Percentiles rank a stretch among this genome's conserved stretches.
Conservation (phyloP, 805 yeast species). For the Tetrapisispora nanseiensis region DNA sequence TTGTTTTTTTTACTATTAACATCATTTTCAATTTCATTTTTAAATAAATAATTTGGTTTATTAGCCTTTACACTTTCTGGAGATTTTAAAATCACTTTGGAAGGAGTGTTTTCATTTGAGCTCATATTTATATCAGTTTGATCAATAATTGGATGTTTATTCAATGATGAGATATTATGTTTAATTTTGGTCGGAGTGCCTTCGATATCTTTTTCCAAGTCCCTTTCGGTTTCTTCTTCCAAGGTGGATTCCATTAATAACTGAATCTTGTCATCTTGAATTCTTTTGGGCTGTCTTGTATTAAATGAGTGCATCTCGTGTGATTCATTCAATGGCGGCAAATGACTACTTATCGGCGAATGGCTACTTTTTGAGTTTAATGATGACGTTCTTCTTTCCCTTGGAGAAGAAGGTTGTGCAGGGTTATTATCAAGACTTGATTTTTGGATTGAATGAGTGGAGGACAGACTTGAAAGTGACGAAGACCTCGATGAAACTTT, state of each 20-base stretch:
- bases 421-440: neutral
- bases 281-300: neutral
- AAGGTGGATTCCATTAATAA: constrained; percentile 18
- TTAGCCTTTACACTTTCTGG: neutral
- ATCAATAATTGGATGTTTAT: neutral
- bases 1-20: neutral
- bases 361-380: constrained; percentile 3
- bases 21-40: constrained; percentile 1
- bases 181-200: neutral
- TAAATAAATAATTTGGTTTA: neutral
- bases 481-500: neutral
- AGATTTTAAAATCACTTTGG: neutral
- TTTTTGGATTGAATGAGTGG: neutral
- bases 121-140: neutral
- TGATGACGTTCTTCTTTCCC: constrained; percentile 8
- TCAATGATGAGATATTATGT: too few species aligned
- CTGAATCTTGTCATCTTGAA: neutral
- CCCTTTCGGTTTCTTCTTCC: constrained; percentile 21
- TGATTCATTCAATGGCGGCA: neutral
- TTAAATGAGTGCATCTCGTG: constrained; percentile 1
- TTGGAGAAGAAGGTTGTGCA: neutral
- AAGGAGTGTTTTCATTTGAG: neutral
- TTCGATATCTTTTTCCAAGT: constrained; percentile 11
- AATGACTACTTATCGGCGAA: neutral
- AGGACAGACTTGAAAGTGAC: neutral